Evolutionary conservation across 2,329 filamentous ascomycete genomes (phyloP).

Genomic region (Cylindrodendrum hubeiense): DNA sequence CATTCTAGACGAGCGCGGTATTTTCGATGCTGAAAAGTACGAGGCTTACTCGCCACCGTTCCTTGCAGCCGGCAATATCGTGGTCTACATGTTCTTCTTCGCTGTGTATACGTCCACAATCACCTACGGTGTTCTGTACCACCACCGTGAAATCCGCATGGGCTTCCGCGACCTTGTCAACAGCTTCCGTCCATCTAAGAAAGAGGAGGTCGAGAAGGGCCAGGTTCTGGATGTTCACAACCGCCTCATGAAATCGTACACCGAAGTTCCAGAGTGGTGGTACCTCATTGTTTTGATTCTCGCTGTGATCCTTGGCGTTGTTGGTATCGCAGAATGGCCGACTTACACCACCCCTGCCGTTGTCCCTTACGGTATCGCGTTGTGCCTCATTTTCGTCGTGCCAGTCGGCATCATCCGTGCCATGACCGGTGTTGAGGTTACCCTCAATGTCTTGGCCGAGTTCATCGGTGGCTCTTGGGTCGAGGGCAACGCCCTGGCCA

Average conservation of each 20-base stretch:
- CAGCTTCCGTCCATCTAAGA: slow-evolving; percentile 44
- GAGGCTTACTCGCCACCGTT: slow-evolving; percentile 57
- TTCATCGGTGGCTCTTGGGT: slow-evolving; percentile 59
- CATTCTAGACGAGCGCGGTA: slow-evolving; percentile 49
- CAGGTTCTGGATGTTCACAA: slow-evolving; percentile 56
- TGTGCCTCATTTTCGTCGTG: slow-evolving; percentile 57
- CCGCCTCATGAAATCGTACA: slow-evolving; percentile 60
- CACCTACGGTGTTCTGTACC: slow-evolving; percentile 55
- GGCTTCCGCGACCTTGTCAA: slow-evolving; percentile 50
- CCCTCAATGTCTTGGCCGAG: slow-evolving; percentile 61
- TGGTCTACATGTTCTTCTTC: slow-evolving; percentile 56
- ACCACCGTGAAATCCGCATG: slow-evolving; percentile 53
- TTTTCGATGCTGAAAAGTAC: slow-evolving; percentile 54
- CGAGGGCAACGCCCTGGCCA: slow-evolving; percentile 58
- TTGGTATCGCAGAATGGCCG: slow-evolving; percentile 53
- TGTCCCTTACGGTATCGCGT: slow-evolving; percentile 56
- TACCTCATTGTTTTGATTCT: slow-evolving; percentile 51
- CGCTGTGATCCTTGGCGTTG: slow-evolving; percentile 51
- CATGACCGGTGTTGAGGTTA: slow-evolving; percentile 56
- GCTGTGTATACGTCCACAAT: slow-evolving; percentile 55
- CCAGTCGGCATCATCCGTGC: slow-evolving; percentile 59
- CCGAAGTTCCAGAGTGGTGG: slow-evolving; percentile 63
- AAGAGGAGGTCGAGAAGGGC: slow-evolving; percentile 32
- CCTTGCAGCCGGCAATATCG: slow-evolving; percentile 51
- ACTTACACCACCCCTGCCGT: slow-evolving; percentile 58